Base-by-base conservation (phyloP, 2,329 filamentous ascomycete genomes). In the Zymoseptoria tritici region DNA sequence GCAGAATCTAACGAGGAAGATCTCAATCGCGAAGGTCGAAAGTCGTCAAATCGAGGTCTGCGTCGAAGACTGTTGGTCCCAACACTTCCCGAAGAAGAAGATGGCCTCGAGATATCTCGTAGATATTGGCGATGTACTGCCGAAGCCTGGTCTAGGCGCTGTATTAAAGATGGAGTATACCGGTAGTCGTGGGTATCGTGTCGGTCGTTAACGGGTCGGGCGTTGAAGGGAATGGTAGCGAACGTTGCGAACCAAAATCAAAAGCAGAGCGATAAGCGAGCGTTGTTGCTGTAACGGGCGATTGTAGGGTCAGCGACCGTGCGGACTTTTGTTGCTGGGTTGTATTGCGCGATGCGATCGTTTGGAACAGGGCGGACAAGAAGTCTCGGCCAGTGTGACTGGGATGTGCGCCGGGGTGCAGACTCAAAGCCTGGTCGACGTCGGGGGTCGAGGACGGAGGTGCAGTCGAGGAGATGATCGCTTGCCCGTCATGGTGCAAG, bases 141-240 rank as follows among this genome's bases (percentile, higher is more conserved):
- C 57, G 67, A 66, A 60, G 67, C 70, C 70, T 77, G 79, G 75
- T 77, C 77, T 72, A 79, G 77, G 74, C 74, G 78, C 68, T 67
- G 74, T 73, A 73, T 76, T 76, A 73, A 76, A 70, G 67, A 76
- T 74, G 70, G 81, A 78, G 81, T 83, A 70, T 78, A 76, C 65
- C 75, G 72, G 74, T 46, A n/a, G 36, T 83, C 80, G 80, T 83
- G 73, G 65, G 66, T 65, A 66, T 82, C 80, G 81, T 82, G 71
- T 73, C 75, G 74, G 75, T 82, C 79, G 79, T 82, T 46, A 46
- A 46, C 36, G 36, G 36, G 36, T n/a, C 2, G 36, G 36, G 36
- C 36, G 36, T 46, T 46, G 36, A 46, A 46, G 36, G 36, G 36
- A 46, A 46, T 46, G 36, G 36, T 46, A 16, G 36, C 36, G 36